Evolutionary conservation across 2,329 filamentous ascomycete genomes (phyloP).

Genomic region (Fragosphaeria purpurea): DNA sequence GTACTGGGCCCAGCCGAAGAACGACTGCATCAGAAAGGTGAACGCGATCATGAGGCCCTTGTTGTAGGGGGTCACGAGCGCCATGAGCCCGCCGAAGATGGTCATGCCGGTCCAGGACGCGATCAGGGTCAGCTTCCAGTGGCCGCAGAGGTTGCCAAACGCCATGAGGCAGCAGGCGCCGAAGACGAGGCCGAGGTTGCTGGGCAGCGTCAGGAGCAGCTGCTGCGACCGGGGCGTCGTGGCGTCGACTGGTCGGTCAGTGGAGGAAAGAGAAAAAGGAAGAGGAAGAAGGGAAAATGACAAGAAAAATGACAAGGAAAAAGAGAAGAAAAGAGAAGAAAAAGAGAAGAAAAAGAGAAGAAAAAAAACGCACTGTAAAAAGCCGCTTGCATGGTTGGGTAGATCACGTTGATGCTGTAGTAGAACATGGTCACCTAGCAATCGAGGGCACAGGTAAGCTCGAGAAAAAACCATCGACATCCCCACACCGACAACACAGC

Average conservation of each 20-base stretch:
- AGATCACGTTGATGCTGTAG: slow-evolving; percentile 18
- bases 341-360: background rate
- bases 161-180: slow-evolving; percentile 30
- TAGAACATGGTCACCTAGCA: slow-evolving; percentile 4
- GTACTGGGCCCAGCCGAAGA: slow-evolving; percentile 10
- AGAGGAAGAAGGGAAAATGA: too few relatives aligned
- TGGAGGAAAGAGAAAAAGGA: background rate
- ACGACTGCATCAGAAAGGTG: slow-evolving; percentile 26
- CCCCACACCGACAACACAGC: too few relatives aligned
- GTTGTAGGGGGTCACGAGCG: slow-evolving; percentile 29
- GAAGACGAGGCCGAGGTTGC: slow-evolving; percentile 33
- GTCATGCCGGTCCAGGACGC: slow-evolving; percentile 33
- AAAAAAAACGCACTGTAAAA: slow-evolving; percentile 4
- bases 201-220: slow-evolving; percentile 28
- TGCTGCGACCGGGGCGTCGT: slow-evolving; percentile 16
- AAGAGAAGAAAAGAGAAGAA: too few relatives aligned
- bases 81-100: slow-evolving; percentile 33
- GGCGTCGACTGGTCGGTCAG: slow-evolving; percentile 27
- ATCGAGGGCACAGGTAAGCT: background rate
- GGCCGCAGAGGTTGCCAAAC: slow-evolving; percentile 30
- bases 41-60: slow-evolving; percentile 37
- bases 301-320: too few relatives aligned
- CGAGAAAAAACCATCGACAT: too few relatives aligned
- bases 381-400: slow-evolving; percentile 32
- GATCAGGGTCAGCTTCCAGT: slow-evolving; percentile 37